Conservation (phyloP, 1,284 basidiomycete genomes). For the Flammula alnicola region DNA sequence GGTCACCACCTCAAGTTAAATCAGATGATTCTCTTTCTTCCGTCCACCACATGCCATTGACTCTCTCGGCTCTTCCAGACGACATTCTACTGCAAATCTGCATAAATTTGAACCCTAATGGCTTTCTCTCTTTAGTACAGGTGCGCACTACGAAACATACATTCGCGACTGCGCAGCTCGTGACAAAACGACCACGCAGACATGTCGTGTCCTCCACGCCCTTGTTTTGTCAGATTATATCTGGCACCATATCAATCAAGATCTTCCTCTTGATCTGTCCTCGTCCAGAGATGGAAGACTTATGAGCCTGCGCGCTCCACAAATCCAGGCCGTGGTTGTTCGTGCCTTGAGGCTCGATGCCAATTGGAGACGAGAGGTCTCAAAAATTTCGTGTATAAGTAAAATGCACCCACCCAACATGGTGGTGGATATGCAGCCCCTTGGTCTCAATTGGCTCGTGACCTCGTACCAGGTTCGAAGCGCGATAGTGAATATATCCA, state of each 20-base stretch:
- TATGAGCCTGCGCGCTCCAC: slow-evolving; percentile 23
- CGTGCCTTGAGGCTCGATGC: slow-evolving; percentile 52
- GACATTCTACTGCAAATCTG: slow-evolving; percentile 32
- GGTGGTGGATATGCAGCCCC: slow-evolving; percentile 48
- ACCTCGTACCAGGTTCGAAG: slow-evolving; percentile 42
- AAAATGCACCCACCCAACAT: slow-evolving; percentile 41
- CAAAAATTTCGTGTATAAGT: slow-evolving; percentile 39
- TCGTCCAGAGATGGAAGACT: slow-evolving; percentile 18
- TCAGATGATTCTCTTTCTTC: slow-evolving; percentile 1
- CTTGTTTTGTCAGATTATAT: slow-evolving; percentile 51
- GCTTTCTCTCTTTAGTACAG: slow-evolving; percentile 53
- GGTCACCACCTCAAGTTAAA: slow-evolving; percentile 16
- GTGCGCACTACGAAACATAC: slow-evolving; percentile 32
- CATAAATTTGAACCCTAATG: slow-evolving; percentile 39
- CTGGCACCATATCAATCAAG: slow-evolving; percentile 49
- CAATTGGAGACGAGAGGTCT: slow-evolving; percentile 49
- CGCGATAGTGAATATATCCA: slow-evolving; percentile 35
- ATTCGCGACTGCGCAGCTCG: slow-evolving; percentile 4
- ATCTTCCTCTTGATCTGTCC: slow-evolving; percentile 36
- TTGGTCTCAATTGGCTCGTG: slow-evolving; percentile 51
- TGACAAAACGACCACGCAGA: slow-evolving; percentile 44
- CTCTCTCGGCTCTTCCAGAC: slow-evolving; percentile 33
- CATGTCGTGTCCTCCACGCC: slow-evolving; percentile 57
- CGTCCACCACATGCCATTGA: slow-evolving; percentile 15
- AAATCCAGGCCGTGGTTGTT: slow-evolving; percentile 31